Percentiles rank a stretch among this genome's conserved stretches.
These are phyloP conservation scores for Metschnikowia borealis DNA, from an alignment of 805 yeast species.

Conservation along the genomic window DNA sequence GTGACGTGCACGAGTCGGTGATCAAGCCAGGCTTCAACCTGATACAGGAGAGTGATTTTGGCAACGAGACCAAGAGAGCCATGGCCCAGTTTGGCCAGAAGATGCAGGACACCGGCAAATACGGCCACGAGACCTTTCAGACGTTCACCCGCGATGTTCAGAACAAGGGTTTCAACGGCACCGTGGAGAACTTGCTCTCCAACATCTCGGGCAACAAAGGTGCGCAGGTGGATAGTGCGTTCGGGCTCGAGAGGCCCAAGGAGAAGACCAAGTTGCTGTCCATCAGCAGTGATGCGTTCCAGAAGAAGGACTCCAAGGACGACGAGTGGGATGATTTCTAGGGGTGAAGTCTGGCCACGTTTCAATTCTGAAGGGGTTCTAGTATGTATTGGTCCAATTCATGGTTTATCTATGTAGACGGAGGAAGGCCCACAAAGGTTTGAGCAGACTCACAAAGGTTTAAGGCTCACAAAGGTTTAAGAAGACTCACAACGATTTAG, in stretches of 20 bases:
- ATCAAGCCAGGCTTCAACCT: conserved; percentile 89
- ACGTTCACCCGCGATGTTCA: conserved; percentile 48
- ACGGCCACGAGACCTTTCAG: conserved; percentile 65
- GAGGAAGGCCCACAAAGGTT: too few relatives aligned
- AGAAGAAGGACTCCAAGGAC: conserved; percentile 26
- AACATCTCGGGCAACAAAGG: conserved; percentile 46
- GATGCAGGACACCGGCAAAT: conserved; percentile 81
- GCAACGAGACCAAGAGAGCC: conserved; percentile 83
- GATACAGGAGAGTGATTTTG: conserved; percentile 69
- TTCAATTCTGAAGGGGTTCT: too few relatives aligned
- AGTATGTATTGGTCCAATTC: too few relatives aligned
- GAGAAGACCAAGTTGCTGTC: conserved; percentile 44
- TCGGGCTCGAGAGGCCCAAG: conserved; percentile 58
- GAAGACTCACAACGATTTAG: too few relatives aligned
- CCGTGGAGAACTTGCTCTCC: conserved; percentile 40
- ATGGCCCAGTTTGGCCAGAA: conserved; percentile 94
- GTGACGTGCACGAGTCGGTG: conserved; percentile 81
- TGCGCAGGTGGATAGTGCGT: conserved; percentile 53
- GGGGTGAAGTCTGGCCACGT: background rate
- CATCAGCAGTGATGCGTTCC: conserved; percentile 35
- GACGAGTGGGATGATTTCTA: conserved; percentile 71
- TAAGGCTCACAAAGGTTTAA: too few relatives aligned
- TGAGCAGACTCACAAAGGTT: too few relatives aligned
- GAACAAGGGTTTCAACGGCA: conserved; percentile 35
- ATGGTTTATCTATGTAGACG: too few relatives aligned